Percentiles rank a stretch among this genome's conserved stretches.
phyloP scores from a whole-genome alignment of 805 yeast genomes.

The Metschnikowia orientalis region DNA sequence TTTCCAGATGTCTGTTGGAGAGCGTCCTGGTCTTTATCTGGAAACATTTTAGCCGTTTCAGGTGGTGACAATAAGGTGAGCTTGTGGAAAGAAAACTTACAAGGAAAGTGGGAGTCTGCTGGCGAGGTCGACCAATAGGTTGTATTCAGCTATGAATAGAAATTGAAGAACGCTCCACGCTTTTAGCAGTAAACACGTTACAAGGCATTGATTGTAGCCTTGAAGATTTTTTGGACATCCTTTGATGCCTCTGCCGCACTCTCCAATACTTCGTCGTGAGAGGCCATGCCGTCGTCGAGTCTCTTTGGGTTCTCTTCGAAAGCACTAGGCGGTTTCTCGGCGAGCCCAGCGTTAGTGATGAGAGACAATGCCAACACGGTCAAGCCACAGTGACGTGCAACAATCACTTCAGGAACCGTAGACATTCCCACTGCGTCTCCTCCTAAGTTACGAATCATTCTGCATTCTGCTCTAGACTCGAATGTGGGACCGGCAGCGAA shows the following conservation, averaged over 20 bases:
- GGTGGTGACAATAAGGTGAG: constrained; percentile 97
- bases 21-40: constrained; percentile 95
- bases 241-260: constrained; percentile 74
- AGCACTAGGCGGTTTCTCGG: constrained; percentile 64
- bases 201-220: constrained; percentile 50
- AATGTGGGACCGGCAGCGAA: constrained; percentile 92
- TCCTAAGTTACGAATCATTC: constrained; percentile 65
- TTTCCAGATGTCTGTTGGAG: constrained; percentile 99
- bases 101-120: constrained; percentile 96
- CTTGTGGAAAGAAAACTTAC: constrained; percentile 91
- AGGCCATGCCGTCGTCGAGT: constrained; percentile 72
- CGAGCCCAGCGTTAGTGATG: constrained; percentile 79
- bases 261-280: constrained; percentile 87
- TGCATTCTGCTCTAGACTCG: constrained; percentile 89
- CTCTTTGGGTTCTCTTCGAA: constrained; percentile 49
- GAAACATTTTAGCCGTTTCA: constrained; percentile 89
- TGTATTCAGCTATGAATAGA: too few relatives aligned
- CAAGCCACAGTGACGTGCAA: constrained; percentile 86
- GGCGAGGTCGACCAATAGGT: constrained; percentile 83
- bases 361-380: constrained; percentile 79
- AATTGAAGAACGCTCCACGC: too few relatives aligned
- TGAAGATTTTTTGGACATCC: constrained; percentile 72
- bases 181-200: too few relatives aligned
- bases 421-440: constrained; percentile 98
- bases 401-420: constrained; percentile 92